These are phyloP conservation scores for Trichoderma erinaceum DNA, from an alignment of 495 filamentous ascomycete genomes.

Conservation along the genomic window DNA sequence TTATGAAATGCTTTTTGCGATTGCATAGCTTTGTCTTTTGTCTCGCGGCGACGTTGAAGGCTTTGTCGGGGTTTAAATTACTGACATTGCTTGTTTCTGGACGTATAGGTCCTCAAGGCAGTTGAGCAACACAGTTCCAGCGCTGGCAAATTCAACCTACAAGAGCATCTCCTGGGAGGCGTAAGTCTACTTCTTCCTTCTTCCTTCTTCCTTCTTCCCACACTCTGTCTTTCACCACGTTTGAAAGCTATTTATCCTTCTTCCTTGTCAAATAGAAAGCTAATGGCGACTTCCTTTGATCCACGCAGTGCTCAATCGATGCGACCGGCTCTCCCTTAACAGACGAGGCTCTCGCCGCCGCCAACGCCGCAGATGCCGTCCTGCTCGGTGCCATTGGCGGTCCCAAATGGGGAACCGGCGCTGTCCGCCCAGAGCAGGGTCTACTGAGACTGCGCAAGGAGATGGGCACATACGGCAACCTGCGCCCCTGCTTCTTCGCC, in stretches of 20 bases:
- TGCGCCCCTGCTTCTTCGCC: slow-evolving; percentile 95
- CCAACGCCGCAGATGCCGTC: slow-evolving; percentile 85
- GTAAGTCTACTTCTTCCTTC: slow-evolving; percentile 65
- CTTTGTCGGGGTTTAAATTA: neutral
- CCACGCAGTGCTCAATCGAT: slow-evolving; percentile 75
- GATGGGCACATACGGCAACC: slow-evolving; percentile 91
- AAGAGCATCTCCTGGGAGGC: slow-evolving; percentile 88
- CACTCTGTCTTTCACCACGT: too few relatives aligned
- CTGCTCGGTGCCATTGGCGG: slow-evolving; percentile 94
- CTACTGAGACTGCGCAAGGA: slow-evolving; percentile 90
- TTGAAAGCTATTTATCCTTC: neutral
- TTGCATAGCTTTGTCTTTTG: too few relatives aligned
- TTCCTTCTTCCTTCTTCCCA: too few relatives aligned
- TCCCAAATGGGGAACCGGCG: slow-evolving; percentile 92
- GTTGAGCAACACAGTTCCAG: slow-evolving; percentile 63
- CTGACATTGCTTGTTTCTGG: slow-evolving; percentile 14
- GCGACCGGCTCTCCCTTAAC: slow-evolving; percentile 71
- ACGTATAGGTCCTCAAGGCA: slow-evolving; percentile 60
- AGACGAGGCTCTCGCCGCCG: slow-evolving; percentile 75
- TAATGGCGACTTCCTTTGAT: neutral
- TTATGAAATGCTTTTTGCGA: too few relatives aligned
- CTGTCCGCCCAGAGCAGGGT: slow-evolving; percentile 90
- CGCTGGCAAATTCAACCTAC: slow-evolving; percentile 74
- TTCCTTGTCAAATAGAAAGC: neutral
- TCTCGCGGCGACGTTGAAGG: too few relatives aligned